These are phyloP conservation scores for Acmispon strigosus DNA, from an alignment of 306 rosid species.

Conservation along the genomic window DNA sequence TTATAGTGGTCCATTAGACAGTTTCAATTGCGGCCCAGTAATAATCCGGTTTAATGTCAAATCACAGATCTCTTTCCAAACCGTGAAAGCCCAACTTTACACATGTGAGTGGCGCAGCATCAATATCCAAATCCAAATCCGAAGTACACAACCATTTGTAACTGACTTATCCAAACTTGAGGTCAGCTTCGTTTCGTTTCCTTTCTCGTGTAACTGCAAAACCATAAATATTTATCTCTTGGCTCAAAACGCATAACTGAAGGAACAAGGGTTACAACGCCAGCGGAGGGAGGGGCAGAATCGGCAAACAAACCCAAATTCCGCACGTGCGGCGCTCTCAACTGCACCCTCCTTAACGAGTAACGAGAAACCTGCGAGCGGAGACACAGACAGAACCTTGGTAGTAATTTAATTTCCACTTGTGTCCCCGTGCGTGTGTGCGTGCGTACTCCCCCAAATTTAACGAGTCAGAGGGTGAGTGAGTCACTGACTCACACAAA, in stretches of 20 bases:
- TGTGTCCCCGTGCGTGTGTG: constrained; percentile 13
- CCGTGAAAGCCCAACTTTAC: constrained; percentile 11
- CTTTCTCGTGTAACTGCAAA: background rate
- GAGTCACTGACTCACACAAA: constrained; percentile 3
- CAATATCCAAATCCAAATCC: background rate
- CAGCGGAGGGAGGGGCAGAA: background rate
- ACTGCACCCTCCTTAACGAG: constrained; percentile 21
- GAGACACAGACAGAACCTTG: constrained; percentile 5
- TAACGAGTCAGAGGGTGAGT: constrained; percentile 6
- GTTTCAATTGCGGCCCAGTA: background rate
- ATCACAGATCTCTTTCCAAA: constrained; percentile 2
- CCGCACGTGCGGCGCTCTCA: constrained; percentile 34
- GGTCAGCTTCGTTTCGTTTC: background rate
- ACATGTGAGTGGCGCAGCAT: background rate
- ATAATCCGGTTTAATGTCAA: too few relatives aligned
- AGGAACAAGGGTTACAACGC: background rate
- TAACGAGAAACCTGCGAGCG: constrained; percentile 26
- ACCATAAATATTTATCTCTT: too few relatives aligned
- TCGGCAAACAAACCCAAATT: background rate
- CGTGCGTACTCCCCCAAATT: background rate
- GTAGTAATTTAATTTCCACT: constrained; percentile 2
- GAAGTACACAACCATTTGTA: background rate
- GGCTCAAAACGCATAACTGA: background rate
- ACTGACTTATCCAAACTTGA: constrained; percentile 5
- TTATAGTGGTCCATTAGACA: background rate